Percentiles rank a stretch among this genome's conserved stretches.
These are phyloP conservation scores for Exophiala oligosperma DNA, from an alignment of 2,329 filamentous ascomycete species.

Conservation along the genomic window DNA sequence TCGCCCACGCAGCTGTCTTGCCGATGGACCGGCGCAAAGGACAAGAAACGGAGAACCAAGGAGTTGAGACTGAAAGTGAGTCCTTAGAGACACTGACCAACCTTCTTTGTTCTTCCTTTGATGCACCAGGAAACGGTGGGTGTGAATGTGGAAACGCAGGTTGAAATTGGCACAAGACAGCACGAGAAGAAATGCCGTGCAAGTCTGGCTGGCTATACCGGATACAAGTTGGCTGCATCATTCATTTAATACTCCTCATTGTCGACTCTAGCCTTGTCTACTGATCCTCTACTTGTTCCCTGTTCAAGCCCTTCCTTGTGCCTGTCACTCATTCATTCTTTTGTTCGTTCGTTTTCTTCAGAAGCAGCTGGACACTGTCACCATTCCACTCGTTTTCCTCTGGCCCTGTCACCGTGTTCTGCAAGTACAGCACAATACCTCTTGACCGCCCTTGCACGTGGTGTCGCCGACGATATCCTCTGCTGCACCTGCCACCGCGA, in stretches of 20 bases:
- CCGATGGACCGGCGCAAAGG: slow-evolving; percentile 12
- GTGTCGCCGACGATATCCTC: slow-evolving; percentile 1
- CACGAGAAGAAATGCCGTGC: slow-evolving; percentile 3
- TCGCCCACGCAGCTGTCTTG: slow-evolving; percentile 11
- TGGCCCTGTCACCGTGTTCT: neutral
- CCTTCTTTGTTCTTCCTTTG: slow-evolving; percentile 6
- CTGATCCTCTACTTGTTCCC: neutral
- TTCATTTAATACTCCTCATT: neutral
- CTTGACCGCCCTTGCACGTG: too few relatives aligned
- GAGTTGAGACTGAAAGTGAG: slow-evolving; percentile 4
- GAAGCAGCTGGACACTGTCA: neutral
- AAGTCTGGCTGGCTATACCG: neutral
- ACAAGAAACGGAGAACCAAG: slow-evolving; percentile 8
- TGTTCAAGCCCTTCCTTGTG: neutral
- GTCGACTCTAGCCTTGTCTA: neutral
- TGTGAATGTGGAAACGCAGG: neutral
- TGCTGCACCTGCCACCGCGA: neutral
- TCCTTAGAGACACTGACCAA: slow-evolving; percentile 10
- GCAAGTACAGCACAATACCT: neutral
- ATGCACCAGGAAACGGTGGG: neutral
- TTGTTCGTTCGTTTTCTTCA: neutral
- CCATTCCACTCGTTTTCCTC: slow-evolving; percentile 7
- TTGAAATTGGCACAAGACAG: slow-evolving; percentile 9
- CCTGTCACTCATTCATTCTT: slow-evolving; percentile 1
- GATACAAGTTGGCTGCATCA: neutral